Conservation (phyloP, 148 eudicot species). For the Rhododendron williamsianum region DNA sequence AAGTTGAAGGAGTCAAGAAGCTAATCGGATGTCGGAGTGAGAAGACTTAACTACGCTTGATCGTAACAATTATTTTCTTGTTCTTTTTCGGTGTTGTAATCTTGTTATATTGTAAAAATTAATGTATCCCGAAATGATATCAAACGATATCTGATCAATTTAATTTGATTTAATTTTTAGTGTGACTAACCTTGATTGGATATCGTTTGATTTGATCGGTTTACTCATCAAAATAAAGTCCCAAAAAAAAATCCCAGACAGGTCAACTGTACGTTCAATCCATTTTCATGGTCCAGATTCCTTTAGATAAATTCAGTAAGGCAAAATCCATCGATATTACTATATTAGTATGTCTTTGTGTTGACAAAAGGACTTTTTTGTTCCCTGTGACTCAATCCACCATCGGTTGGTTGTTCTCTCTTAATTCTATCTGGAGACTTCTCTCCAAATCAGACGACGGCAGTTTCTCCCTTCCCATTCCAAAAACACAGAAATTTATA, state of each 20-base stretch:
- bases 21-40: not conserved
- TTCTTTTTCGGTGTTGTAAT: not conserved
- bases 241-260: not conserved
- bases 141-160: too few species aligned
- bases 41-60: not conserved
- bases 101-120: too few species aligned
- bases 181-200: not conserved
- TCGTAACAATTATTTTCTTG: too few species aligned
- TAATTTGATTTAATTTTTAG: too few species aligned
- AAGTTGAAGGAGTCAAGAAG: too few species aligned
- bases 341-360: not conserved
- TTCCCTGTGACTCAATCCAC: not conserved
- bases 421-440: slow-evolving; percentile 1
- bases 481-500: not conserved
- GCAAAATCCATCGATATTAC: too few species aligned
- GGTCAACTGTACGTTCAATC: too few species aligned
- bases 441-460: not conserved
- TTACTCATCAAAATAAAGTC: not conserved
- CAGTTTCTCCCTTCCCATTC: not conserved
- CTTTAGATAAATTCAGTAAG: too few species aligned
- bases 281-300: too few species aligned
- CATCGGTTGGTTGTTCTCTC: not conserved
- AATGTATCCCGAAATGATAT: too few species aligned
- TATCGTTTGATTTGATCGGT: too few species aligned
- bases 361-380: not conserved